These are phyloP conservation scores for Mangifera indica DNA, from an alignment of 345 rosid species.

Conservation along the genomic window DNA sequence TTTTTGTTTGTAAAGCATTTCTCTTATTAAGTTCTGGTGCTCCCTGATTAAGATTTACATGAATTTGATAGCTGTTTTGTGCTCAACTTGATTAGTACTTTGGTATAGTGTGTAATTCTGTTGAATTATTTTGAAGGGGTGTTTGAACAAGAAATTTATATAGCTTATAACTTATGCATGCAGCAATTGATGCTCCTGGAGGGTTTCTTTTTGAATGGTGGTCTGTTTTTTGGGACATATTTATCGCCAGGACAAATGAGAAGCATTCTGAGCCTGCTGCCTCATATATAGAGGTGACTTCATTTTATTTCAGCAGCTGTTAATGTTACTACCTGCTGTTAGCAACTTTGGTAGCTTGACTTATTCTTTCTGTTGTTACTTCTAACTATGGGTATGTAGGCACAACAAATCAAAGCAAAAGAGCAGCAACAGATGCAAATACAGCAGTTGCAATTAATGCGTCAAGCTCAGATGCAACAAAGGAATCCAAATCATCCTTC, in stretches of 20 bases:
- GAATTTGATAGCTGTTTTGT: neutral
- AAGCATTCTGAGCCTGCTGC: slow-evolving; percentile 94
- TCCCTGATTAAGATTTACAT: neutral
- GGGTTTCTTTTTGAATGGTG: slow-evolving; percentile 99
- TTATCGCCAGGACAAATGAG: slow-evolving; percentile 93
- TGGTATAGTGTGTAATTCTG: neutral
- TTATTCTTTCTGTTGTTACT: slow-evolving; percentile 4
- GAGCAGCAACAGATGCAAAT: slow-evolving; percentile 85
- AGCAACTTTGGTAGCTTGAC: neutral
- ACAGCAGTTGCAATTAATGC: slow-evolving; percentile 76
- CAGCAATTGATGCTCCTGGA: slow-evolving; percentile 98
- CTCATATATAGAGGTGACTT: slow-evolving; percentile 77
- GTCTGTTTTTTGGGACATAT: slow-evolving; percentile 99
- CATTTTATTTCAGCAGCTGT: neutral
- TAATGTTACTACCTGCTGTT: neutral
- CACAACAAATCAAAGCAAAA: slow-evolving; percentile 77
- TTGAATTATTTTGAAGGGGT: neutral
- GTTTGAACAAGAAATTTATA: neutral
- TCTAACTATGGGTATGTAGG: slow-evolving; percentile 41
- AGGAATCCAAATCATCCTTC: slow-evolving; percentile 66
- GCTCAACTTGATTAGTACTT: neutral
- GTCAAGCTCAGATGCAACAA: slow-evolving; percentile 83
- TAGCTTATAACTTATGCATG: slow-evolving; percentile 26
- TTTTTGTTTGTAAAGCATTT: neutral
- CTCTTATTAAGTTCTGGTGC: neutral